A percentile compares a stretch with the other conserved stretches of the same genome.
Evolutionary conservation across 2,329 filamentous ascomycete genomes (phyloP).

Genomic region (Gnomoniopsis sp.): DNA sequence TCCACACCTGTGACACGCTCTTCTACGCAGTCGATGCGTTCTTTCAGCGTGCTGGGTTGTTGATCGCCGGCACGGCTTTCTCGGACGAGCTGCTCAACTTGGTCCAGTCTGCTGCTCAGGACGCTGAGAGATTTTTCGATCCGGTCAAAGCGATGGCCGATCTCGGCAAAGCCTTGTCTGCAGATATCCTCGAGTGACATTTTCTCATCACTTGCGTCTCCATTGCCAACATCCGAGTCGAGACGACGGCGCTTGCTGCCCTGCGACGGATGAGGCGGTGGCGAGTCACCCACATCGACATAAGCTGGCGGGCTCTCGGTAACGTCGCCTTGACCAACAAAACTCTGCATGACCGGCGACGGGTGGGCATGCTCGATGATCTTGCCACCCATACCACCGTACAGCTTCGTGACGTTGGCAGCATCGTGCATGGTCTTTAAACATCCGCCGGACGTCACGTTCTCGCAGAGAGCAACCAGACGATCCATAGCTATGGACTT

Average conservation of each 20-base stretch:
- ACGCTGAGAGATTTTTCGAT: constrained; percentile 9
- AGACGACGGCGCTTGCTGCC: constrained; percentile 12
- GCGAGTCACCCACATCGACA: constrained; percentile 1
- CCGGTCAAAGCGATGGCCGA: constrained; percentile 14
- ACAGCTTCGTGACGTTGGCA: constrained; percentile 9
- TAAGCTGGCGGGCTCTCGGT: constrained; percentile 10
- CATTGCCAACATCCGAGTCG: background rate
- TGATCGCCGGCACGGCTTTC: background rate
- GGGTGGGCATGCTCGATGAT: background rate
- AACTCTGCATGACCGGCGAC: background rate
- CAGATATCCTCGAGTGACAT: constrained; percentile 13
- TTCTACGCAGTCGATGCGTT: constrained; percentile 10
- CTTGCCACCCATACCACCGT: constrained; percentile 12
- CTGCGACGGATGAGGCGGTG: background rate
- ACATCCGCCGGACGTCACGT: background rate
- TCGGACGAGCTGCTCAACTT: constrained; percentile 7
- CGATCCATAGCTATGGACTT: background rate
- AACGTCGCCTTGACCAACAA: background rate
- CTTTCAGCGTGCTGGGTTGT: background rate
- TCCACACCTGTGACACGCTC: constrained; percentile 10
- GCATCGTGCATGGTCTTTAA: constrained; percentile 3
- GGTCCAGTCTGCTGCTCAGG: constrained; percentile 5
- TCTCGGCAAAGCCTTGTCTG: constrained; percentile 12
- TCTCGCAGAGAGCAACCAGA: constrained; percentile 4
- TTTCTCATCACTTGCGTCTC: background rate